A percentile compares a stretch with the other conserved stretches of the same genome.
Evolutionary conservation across 345 rosid genomes (phyloP).

Genomic region (Capsella bursapastoris): DNA sequence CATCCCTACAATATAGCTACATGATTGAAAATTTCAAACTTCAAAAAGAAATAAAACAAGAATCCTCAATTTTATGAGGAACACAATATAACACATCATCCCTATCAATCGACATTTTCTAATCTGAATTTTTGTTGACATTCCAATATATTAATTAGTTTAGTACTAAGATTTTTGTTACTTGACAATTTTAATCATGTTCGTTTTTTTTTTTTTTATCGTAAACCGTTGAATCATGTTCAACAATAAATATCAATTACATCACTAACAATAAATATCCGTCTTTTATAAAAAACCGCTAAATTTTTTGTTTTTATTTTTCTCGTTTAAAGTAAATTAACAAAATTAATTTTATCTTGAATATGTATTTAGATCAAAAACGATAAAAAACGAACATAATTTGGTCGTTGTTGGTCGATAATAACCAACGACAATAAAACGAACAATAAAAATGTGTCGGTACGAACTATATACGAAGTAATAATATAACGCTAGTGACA

Average conservation of each 20-base stretch:
- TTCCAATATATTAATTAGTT: no score
- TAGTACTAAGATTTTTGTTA: no score
- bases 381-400: not conserved
- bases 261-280: no score
- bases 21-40: not conserved
- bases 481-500: not conserved
- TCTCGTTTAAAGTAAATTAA: no score
- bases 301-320: no score
- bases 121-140: not conserved
- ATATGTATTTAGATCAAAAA: not conserved
- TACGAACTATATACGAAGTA: not conserved
- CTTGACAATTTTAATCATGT: not conserved
- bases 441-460: slow-evolving; percentile 11
- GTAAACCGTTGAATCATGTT: no score
- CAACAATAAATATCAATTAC: no score
- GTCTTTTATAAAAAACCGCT: no score
- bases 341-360: no score
- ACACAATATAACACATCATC: not conserved
- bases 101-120: not conserved
- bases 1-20: not conserved
- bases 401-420: not conserved
- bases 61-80: not conserved
- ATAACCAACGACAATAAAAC: not conserved
- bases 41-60: not conserved
- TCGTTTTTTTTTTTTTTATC: not conserved